Base-by-base conservation (phyloP, 345 rosid genomes). In the thale cress (Arabidopsis thaliana) region DNA sequence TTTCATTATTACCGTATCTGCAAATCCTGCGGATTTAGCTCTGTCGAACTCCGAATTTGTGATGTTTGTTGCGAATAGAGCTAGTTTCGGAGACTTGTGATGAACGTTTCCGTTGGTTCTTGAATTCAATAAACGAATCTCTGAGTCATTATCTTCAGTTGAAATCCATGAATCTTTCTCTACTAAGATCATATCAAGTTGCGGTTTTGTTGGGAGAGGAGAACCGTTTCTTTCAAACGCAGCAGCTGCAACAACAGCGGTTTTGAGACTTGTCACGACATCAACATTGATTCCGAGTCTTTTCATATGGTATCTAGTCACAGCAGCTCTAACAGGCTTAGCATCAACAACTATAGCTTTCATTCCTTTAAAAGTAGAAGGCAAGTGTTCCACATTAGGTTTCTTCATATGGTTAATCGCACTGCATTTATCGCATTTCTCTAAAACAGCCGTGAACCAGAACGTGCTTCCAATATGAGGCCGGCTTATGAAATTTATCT, bases 141-240 rank as follows among this genome's bases (percentile, higher is more conserved):
- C 77, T 25, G 80, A 55, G 77, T 82, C 61, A 1, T 59, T 73
- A 59, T 85, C 96, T 72, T 89, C 91, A 0, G 77, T 74, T 61
- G 88, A 75, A 49, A 85, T 78, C 97, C 99, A 95, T 25, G 81
- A 79, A 71, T 95, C 99, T 80, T 95, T 95, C 89, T 94, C 98
- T 4, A 94, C 88, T 23, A 94, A 84, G 76, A 94, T 77, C 70
- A 94, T 59, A 74, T 90, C 96, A 7, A 88, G 85, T 64, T 77
- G 84, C 59, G 74, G 48, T 72, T 79, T 83, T n/a, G 72, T 82
- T 72, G 84, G 16, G 7, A 41, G 72, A 13, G 77, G 30, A 28
- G 85, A 86, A 78, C 89, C 86, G 60, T 87, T 87, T 78, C 77
- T 84, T 49, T 80, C 84, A 45, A 72, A 78, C 14, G 50, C 20